A percentile compares a stretch with the other conserved stretches of the same genome.
phyloP scores from a whole-genome alignment of 2,329 filamentous ascomycete genomes.

The Trichophaea hybrida region DNA sequence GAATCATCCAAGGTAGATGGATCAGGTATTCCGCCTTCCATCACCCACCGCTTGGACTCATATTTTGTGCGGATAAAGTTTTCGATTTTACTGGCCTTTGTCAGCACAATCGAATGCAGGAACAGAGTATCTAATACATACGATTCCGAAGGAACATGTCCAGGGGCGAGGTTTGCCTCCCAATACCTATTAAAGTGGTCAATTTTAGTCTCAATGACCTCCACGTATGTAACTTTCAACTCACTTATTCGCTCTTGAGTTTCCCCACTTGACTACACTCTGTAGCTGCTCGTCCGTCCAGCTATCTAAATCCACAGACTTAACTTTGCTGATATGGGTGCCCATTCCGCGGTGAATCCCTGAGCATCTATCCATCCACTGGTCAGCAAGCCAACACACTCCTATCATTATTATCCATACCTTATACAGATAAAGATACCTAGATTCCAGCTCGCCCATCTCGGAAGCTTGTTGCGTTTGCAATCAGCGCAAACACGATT shows the following conservation, averaged over 20 bases:
- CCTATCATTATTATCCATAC: conserved; percentile 25
- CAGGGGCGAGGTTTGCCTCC: conserved; percentile 83
- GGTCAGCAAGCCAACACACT: neutral
- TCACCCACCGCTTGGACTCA: conserved; percentile 97
- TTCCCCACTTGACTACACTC: conserved; percentile 90
- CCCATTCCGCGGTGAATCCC: conserved; percentile 98
- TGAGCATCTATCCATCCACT: conserved; percentile 47
- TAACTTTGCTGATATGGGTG: conserved; percentile 94
- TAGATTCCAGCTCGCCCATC: conserved; percentile 99
- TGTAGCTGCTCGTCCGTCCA: conserved; percentile 98
- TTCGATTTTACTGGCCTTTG: conserved; percentile 62
- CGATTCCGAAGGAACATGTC: conserved; percentile 85
- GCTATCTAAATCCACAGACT: conserved; percentile 91
- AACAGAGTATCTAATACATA: conserved; percentile 30
- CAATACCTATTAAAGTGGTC: conserved; percentile 46
- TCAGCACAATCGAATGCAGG: conserved; percentile 6
- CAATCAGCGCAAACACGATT: conserved; percentile 98
- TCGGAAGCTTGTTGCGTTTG: conserved; percentile 95
- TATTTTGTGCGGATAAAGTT: conserved; percentile 99
- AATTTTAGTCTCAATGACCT: conserved; percentile 25
- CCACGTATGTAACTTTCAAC: conserved; percentile 21
- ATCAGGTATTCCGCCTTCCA: conserved; percentile 90
- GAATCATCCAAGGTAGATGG: conserved; percentile 73
- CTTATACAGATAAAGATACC: conserved; percentile 96
- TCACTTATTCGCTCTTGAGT: conserved; percentile 84